phyloP scores from a whole-genome alignment of 202 grass and related monocot genomes.

The Schoenoplectus triqueter region DNA sequence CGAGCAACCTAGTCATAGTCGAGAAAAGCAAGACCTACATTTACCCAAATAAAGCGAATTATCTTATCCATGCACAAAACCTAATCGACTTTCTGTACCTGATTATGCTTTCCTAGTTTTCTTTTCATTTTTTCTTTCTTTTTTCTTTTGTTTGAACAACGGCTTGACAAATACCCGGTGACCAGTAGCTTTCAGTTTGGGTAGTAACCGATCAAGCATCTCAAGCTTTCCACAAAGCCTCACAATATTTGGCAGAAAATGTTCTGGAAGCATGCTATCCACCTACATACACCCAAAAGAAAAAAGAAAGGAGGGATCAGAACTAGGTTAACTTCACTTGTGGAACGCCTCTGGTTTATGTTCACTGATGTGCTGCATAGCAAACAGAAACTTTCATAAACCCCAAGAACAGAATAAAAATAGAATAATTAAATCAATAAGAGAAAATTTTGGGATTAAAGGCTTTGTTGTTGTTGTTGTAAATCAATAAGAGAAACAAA shows the following conservation, averaged over 20 bases:
- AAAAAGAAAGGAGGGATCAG: conserved; percentile 27
- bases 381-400: not conserved
- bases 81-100: not conserved
- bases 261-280: conserved; percentile 85
- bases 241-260: conserved; percentile 83
- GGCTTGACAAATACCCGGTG: conserved; percentile 64
- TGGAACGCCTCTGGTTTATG: conserved; percentile 7
- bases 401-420: not conserved
- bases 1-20: conserved; percentile 99
- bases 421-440: too few species aligned
- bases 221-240: conserved; percentile 98
- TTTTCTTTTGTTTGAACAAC: not conserved
- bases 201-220: conserved; percentile 93
- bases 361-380: not conserved
- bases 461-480: too few species aligned
- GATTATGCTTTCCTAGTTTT: not conserved
- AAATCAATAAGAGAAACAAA: too few species aligned
- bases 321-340: not conserved
- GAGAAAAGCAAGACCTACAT: conserved; percentile 93
- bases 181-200: conserved; percentile 94
- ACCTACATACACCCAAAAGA: conserved; percentile 53
- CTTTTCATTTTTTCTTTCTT: conserved; percentile 3
- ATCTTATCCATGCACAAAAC: not conserved
- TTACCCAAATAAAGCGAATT: conserved; percentile 33
- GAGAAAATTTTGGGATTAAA: too few species aligned